A percentile compares a stretch with the other conserved stretches of the same genome.
Evolutionary conservation across 352 stramenopile species (phyloP).

Genomic region (Phytophthora pistaciae): DNA sequence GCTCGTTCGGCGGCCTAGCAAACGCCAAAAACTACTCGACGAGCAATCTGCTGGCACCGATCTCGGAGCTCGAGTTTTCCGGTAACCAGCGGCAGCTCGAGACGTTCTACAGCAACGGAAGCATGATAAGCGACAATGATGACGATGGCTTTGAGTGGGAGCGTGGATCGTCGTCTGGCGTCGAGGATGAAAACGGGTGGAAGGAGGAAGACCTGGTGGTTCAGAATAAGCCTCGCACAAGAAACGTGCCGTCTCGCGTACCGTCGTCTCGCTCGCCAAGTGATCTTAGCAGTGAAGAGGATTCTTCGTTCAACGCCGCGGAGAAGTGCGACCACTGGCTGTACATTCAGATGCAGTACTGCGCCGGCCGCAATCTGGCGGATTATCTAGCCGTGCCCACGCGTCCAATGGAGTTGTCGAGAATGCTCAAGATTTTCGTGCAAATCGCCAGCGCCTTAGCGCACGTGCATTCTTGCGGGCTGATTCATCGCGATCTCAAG

Average conservation of each 20-base stretch:
- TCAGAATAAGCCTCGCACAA: slow-evolving; percentile 42
- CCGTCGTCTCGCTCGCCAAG: slow-evolving; percentile 17
- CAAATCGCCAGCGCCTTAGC: slow-evolving; percentile 91
- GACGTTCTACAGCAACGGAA: slow-evolving; percentile 60
- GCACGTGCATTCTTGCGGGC: slow-evolving; percentile 90
- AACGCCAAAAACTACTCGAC: slow-evolving; percentile 70
- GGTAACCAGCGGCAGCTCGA: slow-evolving; percentile 53
- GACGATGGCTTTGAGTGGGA: slow-evolving; percentile 86
- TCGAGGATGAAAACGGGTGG: slow-evolving; percentile 56
- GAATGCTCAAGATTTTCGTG: slow-evolving; percentile 88
- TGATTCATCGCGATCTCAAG: slow-evolving; percentile 95
- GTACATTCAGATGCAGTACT: slow-evolving; percentile 96
- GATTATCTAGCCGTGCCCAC: slow-evolving; percentile 82
- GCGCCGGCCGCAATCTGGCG: slow-evolving; percentile 84
- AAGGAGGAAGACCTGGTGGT: slow-evolving; percentile 72
- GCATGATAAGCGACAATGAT: slow-evolving; percentile 48
- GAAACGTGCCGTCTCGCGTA: slow-evolving; percentile 15
- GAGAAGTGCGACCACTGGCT: slow-evolving; percentile 89
- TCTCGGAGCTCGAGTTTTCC: slow-evolving; percentile 74
- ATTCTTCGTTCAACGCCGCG: slow-evolving; percentile 55
- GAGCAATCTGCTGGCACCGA: slow-evolving; percentile 77
- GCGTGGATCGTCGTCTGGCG: slow-evolving; percentile 54
- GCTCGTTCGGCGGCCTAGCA: slow-evolving; percentile 34
- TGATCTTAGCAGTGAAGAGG: slow-evolving; percentile 40
- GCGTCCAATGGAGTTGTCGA: slow-evolving; percentile 76